Percentiles rank a stretch among this genome's conserved stretches.
phyloP scores from a whole-genome alignment of 1,284 basidiomycete genomes.

The Irpex lacteus region DNA sequence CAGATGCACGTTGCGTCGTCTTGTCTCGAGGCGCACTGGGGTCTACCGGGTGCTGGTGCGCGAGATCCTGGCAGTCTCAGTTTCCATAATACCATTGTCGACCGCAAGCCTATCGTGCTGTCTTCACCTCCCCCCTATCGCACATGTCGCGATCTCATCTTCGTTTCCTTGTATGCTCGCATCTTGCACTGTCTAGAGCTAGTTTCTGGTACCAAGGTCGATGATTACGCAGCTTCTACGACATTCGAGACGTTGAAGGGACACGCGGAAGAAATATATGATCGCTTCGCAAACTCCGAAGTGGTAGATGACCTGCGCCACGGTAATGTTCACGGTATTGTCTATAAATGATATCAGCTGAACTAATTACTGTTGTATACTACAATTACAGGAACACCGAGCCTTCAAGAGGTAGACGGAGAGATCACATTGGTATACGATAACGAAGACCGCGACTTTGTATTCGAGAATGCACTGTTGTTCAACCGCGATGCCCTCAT shows the following conservation, averaged over 20 bases:
- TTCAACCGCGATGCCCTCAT: constrained; percentile 36
- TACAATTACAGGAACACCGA: background rate
- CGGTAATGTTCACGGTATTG: background rate
- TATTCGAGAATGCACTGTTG: constrained; percentile 34
- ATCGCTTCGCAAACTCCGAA: constrained; percentile 15
- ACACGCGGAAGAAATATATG: background rate
- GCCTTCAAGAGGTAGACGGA: background rate
- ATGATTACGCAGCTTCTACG: background rate
- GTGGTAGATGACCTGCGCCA: constrained; percentile 19
- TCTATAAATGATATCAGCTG: background rate
- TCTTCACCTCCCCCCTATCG: constrained; percentile 33
- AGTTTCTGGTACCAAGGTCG: constrained; percentile 18
- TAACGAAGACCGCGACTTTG: constrained; percentile 21
- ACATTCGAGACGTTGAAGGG: background rate
- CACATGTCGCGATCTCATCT: constrained; percentile 34
- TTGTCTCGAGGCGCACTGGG: constrained; percentile 7
- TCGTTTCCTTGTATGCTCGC: constrained; percentile 34
- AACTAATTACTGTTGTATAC: background rate
- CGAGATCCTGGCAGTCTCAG: constrained; percentile 32
- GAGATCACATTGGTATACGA: background rate
- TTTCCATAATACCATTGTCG: constrained; percentile 30
- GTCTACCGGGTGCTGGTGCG: constrained; percentile 11
- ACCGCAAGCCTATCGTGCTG: constrained; percentile 31
- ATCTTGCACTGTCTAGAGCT: constrained; percentile 34
- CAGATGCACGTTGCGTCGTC: background rate